These are phyloP conservation scores for Lagenaria siceraria DNA, from an alignment of 306 rosid species.

Conservation along the genomic window DNA sequence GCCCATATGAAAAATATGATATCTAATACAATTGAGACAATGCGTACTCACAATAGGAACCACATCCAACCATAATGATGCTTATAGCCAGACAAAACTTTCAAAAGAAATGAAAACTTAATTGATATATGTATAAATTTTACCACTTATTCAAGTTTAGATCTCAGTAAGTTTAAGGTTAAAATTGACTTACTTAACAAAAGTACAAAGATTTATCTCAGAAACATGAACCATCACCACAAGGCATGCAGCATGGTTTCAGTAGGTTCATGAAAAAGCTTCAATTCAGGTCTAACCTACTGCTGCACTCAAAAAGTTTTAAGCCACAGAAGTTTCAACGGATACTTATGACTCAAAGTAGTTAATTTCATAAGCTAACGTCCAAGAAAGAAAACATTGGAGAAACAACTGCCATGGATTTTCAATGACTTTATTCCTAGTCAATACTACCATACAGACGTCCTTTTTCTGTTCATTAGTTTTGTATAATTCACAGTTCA, in stretches of 20 bases:
- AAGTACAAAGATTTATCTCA: background rate
- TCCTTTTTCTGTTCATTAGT: background rate
- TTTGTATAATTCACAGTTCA: background rate
- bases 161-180: background rate
- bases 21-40: background rate
- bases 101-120: background rate
- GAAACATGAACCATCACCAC: background rate
- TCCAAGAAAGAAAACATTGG: background rate
- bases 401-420: background rate
- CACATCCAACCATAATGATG: background rate
- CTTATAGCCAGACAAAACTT: background rate
- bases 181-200: background rate
- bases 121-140: background rate
- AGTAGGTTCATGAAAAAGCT: background rate
- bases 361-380: background rate
- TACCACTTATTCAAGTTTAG: background rate
- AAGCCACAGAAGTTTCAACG: background rate
- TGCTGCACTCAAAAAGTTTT: background rate
- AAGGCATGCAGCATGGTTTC: background rate
- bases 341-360: background rate
- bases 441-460: background rate
- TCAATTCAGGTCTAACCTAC: background rate
- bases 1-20: background rate
- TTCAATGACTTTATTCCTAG: background rate
- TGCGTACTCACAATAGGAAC: background rate